These are phyloP conservation scores for Sphagnum fallax DNA, from an alignment of 228 moss, liverwort and hornwort species.

Conservation along the genomic window DNA sequence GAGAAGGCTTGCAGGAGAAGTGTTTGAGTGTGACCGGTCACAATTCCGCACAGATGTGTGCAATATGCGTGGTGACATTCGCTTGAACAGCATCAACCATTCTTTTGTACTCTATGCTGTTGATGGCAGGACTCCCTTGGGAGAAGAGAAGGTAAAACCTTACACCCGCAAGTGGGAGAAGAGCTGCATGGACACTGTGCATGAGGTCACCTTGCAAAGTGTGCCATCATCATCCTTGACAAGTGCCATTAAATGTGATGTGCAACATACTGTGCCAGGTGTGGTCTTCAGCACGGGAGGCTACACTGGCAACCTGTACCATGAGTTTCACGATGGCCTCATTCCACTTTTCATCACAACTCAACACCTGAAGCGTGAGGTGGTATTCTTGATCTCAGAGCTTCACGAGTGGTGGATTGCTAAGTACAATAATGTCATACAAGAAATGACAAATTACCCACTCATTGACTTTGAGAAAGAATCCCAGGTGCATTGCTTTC, in stretches of 20 bases:
- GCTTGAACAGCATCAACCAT: conserved; percentile 10
- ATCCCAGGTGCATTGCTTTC: conserved; percentile 61
- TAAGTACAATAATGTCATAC: conserved; percentile 52
- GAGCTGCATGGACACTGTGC: conserved; percentile 51
- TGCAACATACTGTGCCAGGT: conserved; percentile 53
- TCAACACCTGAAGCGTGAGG: conserved; percentile 71
- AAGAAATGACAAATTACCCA: conserved; percentile 46
- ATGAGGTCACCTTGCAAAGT: conserved; percentile 30
- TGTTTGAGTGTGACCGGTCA: conserved; percentile 70
- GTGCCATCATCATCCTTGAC: conserved; percentile 1
- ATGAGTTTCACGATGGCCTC: conserved; percentile 86
- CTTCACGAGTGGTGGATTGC: conserved; percentile 76
- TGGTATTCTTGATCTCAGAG: conserved; percentile 48
- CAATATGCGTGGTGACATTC: conserved; percentile 68
- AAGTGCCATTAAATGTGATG: conserved; percentile 27
- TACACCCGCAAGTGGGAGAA: conserved; percentile 95
- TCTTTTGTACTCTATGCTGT: conserved; percentile 39
- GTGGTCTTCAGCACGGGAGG: conserved; percentile 79
- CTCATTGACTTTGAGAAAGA: conserved; percentile 39
- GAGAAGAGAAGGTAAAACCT: conserved; percentile 48
- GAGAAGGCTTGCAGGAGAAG: conserved; percentile 30
- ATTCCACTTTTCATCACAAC: conserved; percentile 78
- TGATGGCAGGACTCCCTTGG: conserved; percentile 8
- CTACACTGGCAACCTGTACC: conserved; percentile 91
- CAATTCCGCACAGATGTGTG: conserved; percentile 71